Evolutionary conservation across 371 early-diverging fungal genomes (phyloP).

Genomic region (Funneliformis caledonium): DNA sequence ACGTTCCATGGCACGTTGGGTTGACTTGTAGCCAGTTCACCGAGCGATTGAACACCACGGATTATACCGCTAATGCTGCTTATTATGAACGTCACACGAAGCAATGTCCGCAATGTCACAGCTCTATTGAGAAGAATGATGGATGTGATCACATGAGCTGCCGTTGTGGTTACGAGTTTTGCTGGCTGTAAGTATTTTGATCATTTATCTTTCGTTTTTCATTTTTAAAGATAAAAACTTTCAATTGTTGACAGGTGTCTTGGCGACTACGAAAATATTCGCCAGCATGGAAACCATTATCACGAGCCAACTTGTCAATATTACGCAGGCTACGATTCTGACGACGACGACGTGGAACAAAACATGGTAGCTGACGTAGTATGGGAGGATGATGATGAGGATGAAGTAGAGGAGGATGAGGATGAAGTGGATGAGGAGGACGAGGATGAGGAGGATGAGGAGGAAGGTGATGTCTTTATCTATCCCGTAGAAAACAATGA

Average conservation of each 20-base stretch:
- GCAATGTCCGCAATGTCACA: constrained; percentile 24
- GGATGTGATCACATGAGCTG: constrained; percentile 40
- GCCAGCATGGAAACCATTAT: constrained; percentile 30
- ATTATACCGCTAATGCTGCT: constrained; percentile 20
- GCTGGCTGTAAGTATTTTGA: constrained; percentile 36
- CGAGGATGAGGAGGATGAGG: not conserved
- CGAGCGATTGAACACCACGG: constrained; percentile 2
- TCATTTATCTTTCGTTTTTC: not conserved
- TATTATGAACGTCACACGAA: constrained; percentile 27
- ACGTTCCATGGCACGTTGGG: not conserved
- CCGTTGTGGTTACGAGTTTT: constrained; percentile 38
- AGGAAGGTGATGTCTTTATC: too few species aligned
- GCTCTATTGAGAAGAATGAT: constrained; percentile 32
- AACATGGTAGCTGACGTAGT: too few species aligned
- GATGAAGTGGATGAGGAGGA: not conserved
- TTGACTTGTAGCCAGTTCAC: not conserved
- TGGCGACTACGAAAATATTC: constrained; percentile 36
- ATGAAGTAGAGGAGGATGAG: not conserved
- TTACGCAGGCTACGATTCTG: constrained; percentile 35
- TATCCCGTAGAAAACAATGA: not conserved
- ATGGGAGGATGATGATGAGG: too few species aligned
- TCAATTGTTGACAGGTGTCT: constrained; percentile 20
- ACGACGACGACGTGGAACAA: constrained; percentile 12
- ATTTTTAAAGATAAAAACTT: not conserved
- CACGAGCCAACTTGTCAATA: constrained; percentile 22